Evolutionary conservation across 495 filamentous ascomycete species (phyloP).

Genomic region (Lophiotrema nucula): DNA sequence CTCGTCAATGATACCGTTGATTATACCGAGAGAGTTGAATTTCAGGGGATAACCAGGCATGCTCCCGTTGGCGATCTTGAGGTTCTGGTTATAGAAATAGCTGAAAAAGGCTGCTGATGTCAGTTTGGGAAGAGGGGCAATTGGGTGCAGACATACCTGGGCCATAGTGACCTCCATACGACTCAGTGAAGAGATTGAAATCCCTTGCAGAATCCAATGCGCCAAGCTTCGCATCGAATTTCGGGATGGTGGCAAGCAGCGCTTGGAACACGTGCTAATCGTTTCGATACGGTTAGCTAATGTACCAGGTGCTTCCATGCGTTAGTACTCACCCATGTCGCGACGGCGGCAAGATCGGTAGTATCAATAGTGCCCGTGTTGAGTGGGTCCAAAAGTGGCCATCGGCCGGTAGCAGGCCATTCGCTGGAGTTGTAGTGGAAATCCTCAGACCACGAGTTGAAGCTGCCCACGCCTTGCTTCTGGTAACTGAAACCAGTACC

Average conservation of each 20-base stretch:
- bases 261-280: constrained; percentile 49
- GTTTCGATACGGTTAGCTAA: too few relatives aligned
- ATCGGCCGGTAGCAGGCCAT: constrained; percentile 49
- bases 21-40: constrained; percentile 47
- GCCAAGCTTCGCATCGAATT: constrained; percentile 42
- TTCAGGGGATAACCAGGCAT: constrained; percentile 52
- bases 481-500: constrained; percentile 62
- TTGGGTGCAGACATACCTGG: too few relatives aligned
- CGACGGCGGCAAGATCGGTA: constrained; percentile 51
- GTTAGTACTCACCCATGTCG: constrained; percentile 24
- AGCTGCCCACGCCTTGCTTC: constrained; percentile 40
- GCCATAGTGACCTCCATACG: constrained; percentile 51
- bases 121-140: too few relatives aligned
- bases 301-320: too few relatives aligned
- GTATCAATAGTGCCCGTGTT: constrained; percentile 38
- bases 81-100: constrained; percentile 63
- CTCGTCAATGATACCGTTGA: constrained; percentile 78
- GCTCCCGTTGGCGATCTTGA: constrained; percentile 49
- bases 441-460: constrained; percentile 40
- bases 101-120: constrained; percentile 57
- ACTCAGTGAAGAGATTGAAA: constrained; percentile 61
- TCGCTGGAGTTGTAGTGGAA: constrained; percentile 45
- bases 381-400: constrained; percentile 43
- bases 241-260: constrained; percentile 40
- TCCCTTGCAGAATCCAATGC: constrained; percentile 38